Conservation (phyloP, 257 asterid genomes). For the Galeopsis tetrahit region DNA sequence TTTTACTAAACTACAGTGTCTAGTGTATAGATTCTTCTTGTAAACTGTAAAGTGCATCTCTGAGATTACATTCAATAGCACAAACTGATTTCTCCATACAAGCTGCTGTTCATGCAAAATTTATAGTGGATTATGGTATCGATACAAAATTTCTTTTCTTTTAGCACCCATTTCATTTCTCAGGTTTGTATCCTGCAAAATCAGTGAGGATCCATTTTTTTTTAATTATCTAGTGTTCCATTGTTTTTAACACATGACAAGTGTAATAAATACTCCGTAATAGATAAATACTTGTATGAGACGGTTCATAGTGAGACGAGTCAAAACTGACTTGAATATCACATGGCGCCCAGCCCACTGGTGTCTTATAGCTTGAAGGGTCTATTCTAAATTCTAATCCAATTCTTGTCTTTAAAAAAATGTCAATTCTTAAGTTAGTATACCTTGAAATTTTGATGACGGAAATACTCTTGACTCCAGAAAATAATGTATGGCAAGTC, state of each 20-base stretch:
- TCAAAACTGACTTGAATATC: too few relatives aligned
- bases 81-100: background rate
- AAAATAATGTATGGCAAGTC: too few relatives aligned
- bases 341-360: too few relatives aligned
- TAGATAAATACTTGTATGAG: too few relatives aligned
- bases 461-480: too few relatives aligned
- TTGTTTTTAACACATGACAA: too few relatives aligned
- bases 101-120: slow-evolving; percentile 7
- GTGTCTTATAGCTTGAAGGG: background rate
- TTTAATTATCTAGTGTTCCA: too few relatives aligned
- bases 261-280: too few relatives aligned
- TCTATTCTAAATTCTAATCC: background rate
- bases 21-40: slow-evolving; percentile 34
- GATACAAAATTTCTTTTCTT: background rate
- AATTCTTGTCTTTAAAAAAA: background rate
- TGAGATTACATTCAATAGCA: slow-evolving; percentile 18
- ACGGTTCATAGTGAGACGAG: too few relatives aligned
- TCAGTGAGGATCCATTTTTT: too few relatives aligned
- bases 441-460: too few relatives aligned
- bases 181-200: background rate
- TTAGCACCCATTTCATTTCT: background rate
- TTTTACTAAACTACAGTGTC: background rate
- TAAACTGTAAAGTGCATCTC: slow-evolving; percentile 19
- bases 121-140: background rate
- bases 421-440: background rate